Evolutionary conservation across 305 asterid genomes (phyloP), one percentile per base, ranked within the genome.

Genomic region (Fraxinus latifolia): DNA sequence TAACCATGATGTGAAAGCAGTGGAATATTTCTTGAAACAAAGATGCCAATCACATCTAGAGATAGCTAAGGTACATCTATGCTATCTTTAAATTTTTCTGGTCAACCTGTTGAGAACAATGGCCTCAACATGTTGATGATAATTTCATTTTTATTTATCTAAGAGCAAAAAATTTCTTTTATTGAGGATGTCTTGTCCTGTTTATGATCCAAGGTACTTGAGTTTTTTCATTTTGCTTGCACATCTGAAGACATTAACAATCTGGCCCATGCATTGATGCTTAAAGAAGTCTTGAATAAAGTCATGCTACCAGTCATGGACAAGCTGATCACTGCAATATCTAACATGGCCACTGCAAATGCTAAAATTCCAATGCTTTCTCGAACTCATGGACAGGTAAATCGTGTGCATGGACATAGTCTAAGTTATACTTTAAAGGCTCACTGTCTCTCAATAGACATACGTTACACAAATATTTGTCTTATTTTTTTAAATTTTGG

Each of bases 351-450:
- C 82, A 83, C 87, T 76, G 79, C 87, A 53, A 83, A 89, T 89
- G 93, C 97, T 65, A 73, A 83, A 62, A 50, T 90, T 77, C 88
- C 98, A 53, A 92, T 95, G 98, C 97, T 94, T 83, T 94, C 97
- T 78, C 98, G 95, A 82, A 95, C 97, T 78, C 98, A 95, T 83
- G 98, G 98, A 21, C 98, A 95, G 97, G 98, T 94, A 87, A 77
- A 47, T 29, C 32, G 25, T 15, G 44, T 75, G 21, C 21, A 21
- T 29, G 47, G 25, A 53, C 58, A 14, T 60, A 14, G 15, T 31
- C 33, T 71, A 19, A 6, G n/a, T 15, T 74, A 17, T 12, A 14
- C 27, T 36, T 1, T 23, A 29, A 67, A 1, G 8, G 25, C 12
- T 36, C n/a, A 1, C 77, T 32, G 53, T 65, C 58, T 15, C 39